phyloP scores from a whole-genome alignment of 805 yeast species.

The Wickerhamomyces xylosicus region DNA sequence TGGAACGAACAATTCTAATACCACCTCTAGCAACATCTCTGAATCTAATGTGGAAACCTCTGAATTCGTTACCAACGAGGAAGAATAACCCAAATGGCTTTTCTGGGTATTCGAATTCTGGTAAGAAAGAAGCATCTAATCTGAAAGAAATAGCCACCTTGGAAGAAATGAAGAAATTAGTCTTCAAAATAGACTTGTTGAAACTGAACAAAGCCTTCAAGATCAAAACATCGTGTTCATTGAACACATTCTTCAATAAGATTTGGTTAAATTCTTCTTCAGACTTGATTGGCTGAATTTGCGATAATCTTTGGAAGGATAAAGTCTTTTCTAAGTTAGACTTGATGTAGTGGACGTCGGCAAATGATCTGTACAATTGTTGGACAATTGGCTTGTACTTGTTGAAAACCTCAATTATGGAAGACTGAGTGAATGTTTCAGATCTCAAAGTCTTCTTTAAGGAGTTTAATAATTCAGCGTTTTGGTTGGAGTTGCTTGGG shows the following conservation, averaged over 20 bases:
- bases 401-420: constrained; percentile 67
- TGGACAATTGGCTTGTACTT: constrained; percentile 63
- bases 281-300: constrained; percentile 61
- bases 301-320: constrained; percentile 78
- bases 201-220: constrained; percentile 74
- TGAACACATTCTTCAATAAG: constrained; percentile 57
- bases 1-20: constrained; percentile 85
- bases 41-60: constrained; percentile 96
- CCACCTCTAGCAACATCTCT: constrained; percentile 98
- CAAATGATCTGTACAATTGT: constrained; percentile 83
- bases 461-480: constrained; percentile 63
- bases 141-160: constrained; percentile 94
- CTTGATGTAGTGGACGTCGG: constrained; percentile 78
- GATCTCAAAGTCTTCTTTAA: constrained; percentile 85
- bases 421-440: constrained; percentile 85
- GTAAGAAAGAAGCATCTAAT: constrained; percentile 78
- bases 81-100: constrained; percentile 92
- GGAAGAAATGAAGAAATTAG: constrained; percentile 88
- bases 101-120: constrained; percentile 80
- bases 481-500: constrained; percentile 47
- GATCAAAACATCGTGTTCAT: constrained; percentile 71
- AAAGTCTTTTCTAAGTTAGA: constrained; percentile 63
- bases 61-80: constrained; percentile 90
- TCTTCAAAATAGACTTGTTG: constrained; percentile 81
- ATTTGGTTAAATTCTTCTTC: constrained; percentile 67